Evolutionary conservation across 2,329 filamentous ascomycete genomes (phyloP).

Genomic region (Colletotrichum tropicicola): DNA sequence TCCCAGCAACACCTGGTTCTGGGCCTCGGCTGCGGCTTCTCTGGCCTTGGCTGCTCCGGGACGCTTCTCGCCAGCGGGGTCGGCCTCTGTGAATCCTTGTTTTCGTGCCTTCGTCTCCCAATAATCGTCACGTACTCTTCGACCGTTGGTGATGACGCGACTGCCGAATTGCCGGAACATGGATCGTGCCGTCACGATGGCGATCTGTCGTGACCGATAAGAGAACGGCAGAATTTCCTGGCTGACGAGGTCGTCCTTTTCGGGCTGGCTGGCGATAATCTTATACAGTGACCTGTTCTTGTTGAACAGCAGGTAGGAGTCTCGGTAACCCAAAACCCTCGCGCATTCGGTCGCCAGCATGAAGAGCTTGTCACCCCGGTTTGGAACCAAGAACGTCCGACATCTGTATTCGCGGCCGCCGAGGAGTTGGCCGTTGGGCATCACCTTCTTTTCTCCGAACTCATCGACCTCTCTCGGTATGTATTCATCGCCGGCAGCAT

Average conservation of each 20-base stretch:
- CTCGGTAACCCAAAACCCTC: slow-evolving; percentile 89
- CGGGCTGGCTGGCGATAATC: slow-evolving; percentile 94
- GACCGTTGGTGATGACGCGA: slow-evolving; percentile 87
- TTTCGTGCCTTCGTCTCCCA: slow-evolving; percentile 98
- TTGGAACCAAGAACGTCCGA: slow-evolving; percentile 90
- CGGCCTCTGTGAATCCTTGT: slow-evolving; percentile 97
- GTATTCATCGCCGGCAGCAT: slow-evolving; percentile 90
- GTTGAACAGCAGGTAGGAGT: slow-evolving; percentile 98
- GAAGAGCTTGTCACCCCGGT: slow-evolving; percentile 92
- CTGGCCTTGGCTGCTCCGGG: slow-evolving; percentile 90
- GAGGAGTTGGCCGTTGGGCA: slow-evolving; percentile 80
- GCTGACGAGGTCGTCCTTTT: slow-evolving; percentile 95
- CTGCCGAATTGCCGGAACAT: slow-evolving; percentile 99
- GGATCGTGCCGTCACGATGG: slow-evolving; percentile 94
- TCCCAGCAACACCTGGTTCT: slow-evolving; percentile 68
- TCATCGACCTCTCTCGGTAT: slow-evolving; percentile 93
- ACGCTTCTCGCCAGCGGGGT: slow-evolving; percentile 93
- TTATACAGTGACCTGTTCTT: slow-evolving; percentile 97
- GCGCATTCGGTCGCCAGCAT: slow-evolving; percentile 99
- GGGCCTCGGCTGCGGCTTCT: slow-evolving; percentile 80
- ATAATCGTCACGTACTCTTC: slow-evolving; percentile 95
- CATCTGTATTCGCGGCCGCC: slow-evolving; percentile 91
- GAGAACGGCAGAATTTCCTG: slow-evolving; percentile 98
- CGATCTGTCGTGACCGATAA: slow-evolving; percentile 97
- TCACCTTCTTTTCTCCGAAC: slow-evolving; percentile 93